Percentiles rank a stretch among this genome's conserved stretches.
Conservation (phyloP, 2,329 filamentous ascomycete genomes). For the Neonectria magnoliae region DNA sequence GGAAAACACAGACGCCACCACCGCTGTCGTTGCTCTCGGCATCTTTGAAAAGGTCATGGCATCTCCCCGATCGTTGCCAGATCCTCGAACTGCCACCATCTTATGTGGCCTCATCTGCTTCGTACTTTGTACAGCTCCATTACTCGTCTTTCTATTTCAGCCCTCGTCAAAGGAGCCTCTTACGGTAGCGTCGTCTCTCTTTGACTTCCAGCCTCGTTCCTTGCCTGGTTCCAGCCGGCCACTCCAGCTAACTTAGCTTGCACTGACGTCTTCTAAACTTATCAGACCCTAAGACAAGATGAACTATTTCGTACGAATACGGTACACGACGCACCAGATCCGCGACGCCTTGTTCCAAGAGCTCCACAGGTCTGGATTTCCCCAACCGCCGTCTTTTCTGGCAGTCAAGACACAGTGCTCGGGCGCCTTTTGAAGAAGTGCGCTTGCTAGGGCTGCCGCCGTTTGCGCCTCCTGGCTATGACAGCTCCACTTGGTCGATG, state of each 20-base stretch:
- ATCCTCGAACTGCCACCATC: background rate
- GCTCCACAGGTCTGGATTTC: slow-evolving; percentile 5
- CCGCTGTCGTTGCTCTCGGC: too few relatives aligned
- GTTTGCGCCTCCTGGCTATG: slow-evolving; percentile 40
- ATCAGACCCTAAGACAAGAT: background rate
- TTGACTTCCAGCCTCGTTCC: slow-evolving; percentile 20
- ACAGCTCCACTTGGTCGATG: slow-evolving; percentile 41
- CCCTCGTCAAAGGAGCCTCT: too few relatives aligned
- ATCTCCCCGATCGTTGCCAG: background rate
- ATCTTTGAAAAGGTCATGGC: background rate
- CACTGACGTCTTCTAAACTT: background rate
- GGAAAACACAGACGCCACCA: too few relatives aligned
- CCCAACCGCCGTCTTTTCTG: slow-evolving; percentile 8
- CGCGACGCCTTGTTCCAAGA: background rate
- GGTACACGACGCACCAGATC: slow-evolving; percentile 1
- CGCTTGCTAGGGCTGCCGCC: slow-evolving; percentile 37
- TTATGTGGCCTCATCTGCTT: slow-evolving; percentile 1
- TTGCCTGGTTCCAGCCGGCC: background rate
- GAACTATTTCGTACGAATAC: background rate
- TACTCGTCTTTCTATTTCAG: background rate
- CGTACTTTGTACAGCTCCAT: background rate
- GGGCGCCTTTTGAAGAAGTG: background rate
- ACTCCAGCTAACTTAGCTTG: background rate
- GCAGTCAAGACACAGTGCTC: background rate
- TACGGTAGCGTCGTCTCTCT: slow-evolving; percentile 1